Evolutionary conservation across 371 early-diverging fungal genomes (phyloP).

Genomic region (Haplosporangium sp.): DNA sequence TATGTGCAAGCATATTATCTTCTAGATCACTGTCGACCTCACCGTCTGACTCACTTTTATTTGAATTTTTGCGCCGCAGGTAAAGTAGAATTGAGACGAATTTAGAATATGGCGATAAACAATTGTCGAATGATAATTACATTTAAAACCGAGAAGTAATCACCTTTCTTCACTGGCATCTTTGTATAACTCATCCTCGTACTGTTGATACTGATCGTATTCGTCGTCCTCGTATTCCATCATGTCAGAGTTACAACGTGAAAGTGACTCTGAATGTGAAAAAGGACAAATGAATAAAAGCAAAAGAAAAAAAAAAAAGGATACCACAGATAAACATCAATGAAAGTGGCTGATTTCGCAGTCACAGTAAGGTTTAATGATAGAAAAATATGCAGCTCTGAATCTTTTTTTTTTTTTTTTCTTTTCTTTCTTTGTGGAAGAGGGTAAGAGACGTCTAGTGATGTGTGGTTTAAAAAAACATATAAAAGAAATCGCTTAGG

Average conservation of each 20-base stretch:
- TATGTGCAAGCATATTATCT: conserved; percentile 38
- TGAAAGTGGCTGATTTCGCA: conserved; percentile 12
- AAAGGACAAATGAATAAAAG: neutral
- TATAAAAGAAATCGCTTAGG: conserved; percentile 4
- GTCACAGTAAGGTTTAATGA: neutral
- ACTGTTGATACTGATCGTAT: conserved; percentile 37
- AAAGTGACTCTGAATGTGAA: neutral
- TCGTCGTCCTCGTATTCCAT: conserved; percentile 55
- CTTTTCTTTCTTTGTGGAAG: neutral
- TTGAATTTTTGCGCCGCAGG: neutral
- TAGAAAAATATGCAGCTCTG: no score
- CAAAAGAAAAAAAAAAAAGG: conserved; percentile 9
- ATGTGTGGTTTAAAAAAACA: conserved; percentile 1
- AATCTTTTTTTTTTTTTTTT: neutral
- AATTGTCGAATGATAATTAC: neutral
- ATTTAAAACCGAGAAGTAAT: neutral
- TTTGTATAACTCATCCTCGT: conserved; percentile 52
- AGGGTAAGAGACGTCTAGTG: no score
- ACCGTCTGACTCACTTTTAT: conserved; percentile 18
- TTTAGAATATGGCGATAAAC: neutral
- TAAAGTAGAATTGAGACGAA: neutral
- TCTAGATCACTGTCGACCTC: conserved; percentile 53
- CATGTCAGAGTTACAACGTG: neutral
- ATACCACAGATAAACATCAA: conserved; percentile 1
- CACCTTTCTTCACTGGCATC: conserved; percentile 37